Conservation (phyloP, 208 protist genomes). For the Trichomonas gallinae region DNA sequence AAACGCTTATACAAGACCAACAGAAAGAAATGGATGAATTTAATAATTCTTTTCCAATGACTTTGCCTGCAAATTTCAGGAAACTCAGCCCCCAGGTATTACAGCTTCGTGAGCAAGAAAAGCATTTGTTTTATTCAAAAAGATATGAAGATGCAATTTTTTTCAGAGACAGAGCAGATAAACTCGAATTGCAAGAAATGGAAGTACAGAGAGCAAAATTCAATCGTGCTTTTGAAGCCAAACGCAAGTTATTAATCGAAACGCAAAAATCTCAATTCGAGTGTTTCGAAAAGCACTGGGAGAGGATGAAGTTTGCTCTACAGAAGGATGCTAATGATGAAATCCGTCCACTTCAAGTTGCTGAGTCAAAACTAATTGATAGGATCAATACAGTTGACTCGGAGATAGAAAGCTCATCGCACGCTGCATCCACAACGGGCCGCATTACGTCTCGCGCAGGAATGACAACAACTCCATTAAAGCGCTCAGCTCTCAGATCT, state of each 20-base stretch:
- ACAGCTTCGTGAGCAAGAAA: neutral
- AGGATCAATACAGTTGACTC: neutral
- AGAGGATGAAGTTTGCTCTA: neutral
- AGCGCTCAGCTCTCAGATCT: neutral
- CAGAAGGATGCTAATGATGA: neutral
- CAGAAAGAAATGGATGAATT: neutral
- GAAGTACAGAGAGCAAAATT: neutral
- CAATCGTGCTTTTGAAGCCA: neutral
- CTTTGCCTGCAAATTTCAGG: neutral
- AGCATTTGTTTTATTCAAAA: neutral
- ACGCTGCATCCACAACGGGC: neutral
- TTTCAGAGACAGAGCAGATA: neutral
- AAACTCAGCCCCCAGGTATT: neutral
- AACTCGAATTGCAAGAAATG: neutral
- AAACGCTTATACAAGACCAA: neutral
- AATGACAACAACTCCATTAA: neutral
- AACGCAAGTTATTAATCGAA: neutral
- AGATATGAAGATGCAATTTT: slow-evolving; percentile 1
- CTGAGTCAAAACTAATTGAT: neutral
- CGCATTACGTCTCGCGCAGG: neutral
- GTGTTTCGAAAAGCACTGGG: neutral
- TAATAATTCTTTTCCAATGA: neutral
- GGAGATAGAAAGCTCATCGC: neutral
- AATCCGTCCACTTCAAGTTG: neutral
- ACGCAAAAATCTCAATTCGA: neutral